Evolutionary conservation across 805 yeast species (phyloP), one percentile per base, ranked within the genome.

Genomic region (Blastobotrys peoriensis): DNA sequence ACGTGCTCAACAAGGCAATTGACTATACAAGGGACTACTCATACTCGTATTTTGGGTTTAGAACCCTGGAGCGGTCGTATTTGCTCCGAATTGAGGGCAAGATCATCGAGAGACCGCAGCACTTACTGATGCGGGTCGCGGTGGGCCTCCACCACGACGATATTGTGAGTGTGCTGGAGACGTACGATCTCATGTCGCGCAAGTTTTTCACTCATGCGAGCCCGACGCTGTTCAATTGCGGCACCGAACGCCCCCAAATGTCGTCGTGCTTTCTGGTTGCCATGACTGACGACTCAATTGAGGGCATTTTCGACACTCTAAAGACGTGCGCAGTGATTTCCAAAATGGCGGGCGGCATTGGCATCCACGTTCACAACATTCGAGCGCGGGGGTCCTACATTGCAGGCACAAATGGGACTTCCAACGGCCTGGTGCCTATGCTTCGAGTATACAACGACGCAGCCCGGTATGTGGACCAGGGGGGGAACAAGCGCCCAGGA

Each of bases 401-500:
- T 50, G 80, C 89, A 15, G 89, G 95, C 45, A 78, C 95, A 1
- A 83, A 83, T 56, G 96, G 96, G 36, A 75, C 81, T 3, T 86
- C 96, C 1, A 83, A 79, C 49, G 98, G 98, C 17, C 66, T 89
- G 38, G 85, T 89, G 28, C 98, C 98, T 4, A 86, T 89, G 96
- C 69, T 89, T 18, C 76, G 95, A 52, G 96, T 89, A 2, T 89
- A 83, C 69, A 89, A 91, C 68, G 83, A 86, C 63, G 88, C 96
- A 21, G 96, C 97, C 10, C 73, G 96, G 54, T 89, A 87, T 59
- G 97, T 89, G 23, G 97, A 89, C 56, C 98, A 91, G 68, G 98
- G 98, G 47, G 97, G 97, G 36, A 89, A 88, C 66, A 87, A 87
- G 63, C 71, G 98, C 54, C 98, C 98, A 0, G 97, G 97, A 46